Evolutionary conservation across 2,329 filamentous ascomycete genomes (phyloP), one percentile per base, ranked within the genome.

Genomic region (Fusarium sublunatum): DNA sequence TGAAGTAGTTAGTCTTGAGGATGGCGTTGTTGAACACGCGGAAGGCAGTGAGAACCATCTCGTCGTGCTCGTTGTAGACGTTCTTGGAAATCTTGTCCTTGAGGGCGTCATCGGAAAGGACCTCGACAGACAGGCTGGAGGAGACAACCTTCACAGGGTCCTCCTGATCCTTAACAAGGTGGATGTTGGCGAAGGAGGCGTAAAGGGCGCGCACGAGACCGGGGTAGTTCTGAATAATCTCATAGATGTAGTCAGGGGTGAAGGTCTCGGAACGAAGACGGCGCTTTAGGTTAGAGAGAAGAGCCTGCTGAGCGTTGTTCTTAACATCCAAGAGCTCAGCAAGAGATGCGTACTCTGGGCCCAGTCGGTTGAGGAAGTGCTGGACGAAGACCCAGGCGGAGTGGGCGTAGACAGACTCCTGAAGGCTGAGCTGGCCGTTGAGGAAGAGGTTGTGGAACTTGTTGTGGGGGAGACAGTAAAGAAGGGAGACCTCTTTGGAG

Each of bases 401-500:
- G 80, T 99, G 95, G 26, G 93, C 93, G 75, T 99, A 99, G 72
- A 97, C 93, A 11, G 94, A 93, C 80, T 99, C 95, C 77, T 99
- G 95, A 47, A 99, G 83, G 74, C 93, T 97, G 65, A 99, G 83
- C 69, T 90, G 86, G 45, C 93, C 93, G 13, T 86, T 88, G 46
- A 91, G 91, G 77, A 99, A 99, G 70, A 97, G 87, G 56, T 84
- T 82, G 78, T 97, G 94, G 76, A 99, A 92, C 78, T 93, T 95
- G 84, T 97, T 99, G 77, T 96, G 94, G 12, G 95, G 95, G 68
- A 99, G 91, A 77, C 95, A 99, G 86, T 98, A 99, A 15, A 99
- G 84, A 56, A 99, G 86, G 2, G 95, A 98, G 46, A 97, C 90
- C 78, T 99, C 95, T 84, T 98, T 98, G 82, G 95, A 96, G 81